These are phyloP conservation scores for Pseudocercospora musae DNA, from an alignment of 2,329 filamentous ascomycete species.

Conservation along the genomic window DNA sequence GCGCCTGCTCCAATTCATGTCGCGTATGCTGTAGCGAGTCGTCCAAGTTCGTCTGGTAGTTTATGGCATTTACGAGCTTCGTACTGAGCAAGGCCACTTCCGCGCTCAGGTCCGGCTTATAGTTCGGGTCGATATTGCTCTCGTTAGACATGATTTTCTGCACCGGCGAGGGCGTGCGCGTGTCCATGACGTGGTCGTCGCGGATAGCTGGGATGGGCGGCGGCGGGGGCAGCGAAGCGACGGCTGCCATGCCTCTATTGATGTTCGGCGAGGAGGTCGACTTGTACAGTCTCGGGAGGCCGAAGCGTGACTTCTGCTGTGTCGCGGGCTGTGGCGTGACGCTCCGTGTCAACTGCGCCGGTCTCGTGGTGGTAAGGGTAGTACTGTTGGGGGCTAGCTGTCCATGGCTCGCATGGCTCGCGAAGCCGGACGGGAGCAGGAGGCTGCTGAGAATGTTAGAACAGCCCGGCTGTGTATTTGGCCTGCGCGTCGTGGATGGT, in stretches of 20 bases:
- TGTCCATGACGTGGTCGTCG: constrained; percentile 39
- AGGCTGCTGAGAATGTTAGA: constrained; percentile 11
- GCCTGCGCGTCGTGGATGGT: not conserved
- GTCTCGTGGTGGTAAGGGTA: not conserved
- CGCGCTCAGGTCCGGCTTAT: constrained; percentile 59
- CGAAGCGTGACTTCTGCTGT: constrained; percentile 15
- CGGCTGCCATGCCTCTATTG: constrained; percentile 23
- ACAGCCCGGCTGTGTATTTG: not conserved
- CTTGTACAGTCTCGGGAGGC: constrained; percentile 24
- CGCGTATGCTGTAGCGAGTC: constrained; percentile 79
- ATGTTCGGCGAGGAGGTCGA: constrained; percentile 25
- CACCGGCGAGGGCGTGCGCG: constrained; percentile 41
- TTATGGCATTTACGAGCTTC: constrained; percentile 96
- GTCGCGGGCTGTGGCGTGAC: constrained; percentile 4
- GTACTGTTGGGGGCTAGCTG: not conserved
- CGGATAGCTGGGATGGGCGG: constrained; percentile 14
- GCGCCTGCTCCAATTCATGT: constrained; percentile 74
- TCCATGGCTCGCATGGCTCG: constrained; percentile 11
- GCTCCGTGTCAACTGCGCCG: constrained; percentile 1
- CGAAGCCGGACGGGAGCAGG: constrained; percentile 15
- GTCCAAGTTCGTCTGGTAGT: constrained; percentile 88
- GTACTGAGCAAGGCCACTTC: constrained; percentile 90
- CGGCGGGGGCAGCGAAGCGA: constrained; percentile 12
- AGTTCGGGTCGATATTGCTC: constrained; percentile 29
- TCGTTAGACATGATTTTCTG: constrained; percentile 12